Percentiles rank a stretch among this genome's conserved stretches.
Conservation (phyloP, 805 yeast genomes). For the Dipodascus geniculatus region DNA sequence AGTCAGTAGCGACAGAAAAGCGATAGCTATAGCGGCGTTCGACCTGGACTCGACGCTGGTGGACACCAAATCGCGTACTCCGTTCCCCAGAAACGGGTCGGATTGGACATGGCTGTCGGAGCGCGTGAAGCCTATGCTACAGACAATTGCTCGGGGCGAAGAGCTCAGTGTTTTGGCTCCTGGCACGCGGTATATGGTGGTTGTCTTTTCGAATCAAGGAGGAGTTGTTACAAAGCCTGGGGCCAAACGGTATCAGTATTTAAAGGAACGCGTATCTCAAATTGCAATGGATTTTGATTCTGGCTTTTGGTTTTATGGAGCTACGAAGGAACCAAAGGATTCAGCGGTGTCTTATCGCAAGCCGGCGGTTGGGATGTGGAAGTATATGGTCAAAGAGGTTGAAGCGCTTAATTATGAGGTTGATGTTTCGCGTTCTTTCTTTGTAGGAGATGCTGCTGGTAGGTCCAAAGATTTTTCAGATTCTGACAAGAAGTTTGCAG, state of each 20-base stretch:
- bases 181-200: conserved; percentile 31
- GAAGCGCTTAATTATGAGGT: conserved; percentile 19
- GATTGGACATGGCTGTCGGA: conserved; percentile 65
- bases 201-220: conserved; percentile 82
- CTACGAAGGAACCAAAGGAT: conserved; percentile 40
- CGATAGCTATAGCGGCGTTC: conserved; percentile 47
- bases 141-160: not conserved
- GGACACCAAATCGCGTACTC: conserved; percentile 47
- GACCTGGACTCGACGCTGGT: conserved; percentile 80
- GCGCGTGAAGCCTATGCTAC: conserved; percentile 4
- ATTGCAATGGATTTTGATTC: conserved; percentile 21
- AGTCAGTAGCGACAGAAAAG: not conserved
- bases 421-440: conserved; percentile 40
- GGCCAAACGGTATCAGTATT: conserved; percentile 26
- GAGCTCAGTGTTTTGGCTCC: conserved; percentile 5
- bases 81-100: conserved; percentile 41
- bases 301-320: conserved; percentile 43
- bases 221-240: conserved; percentile 35
- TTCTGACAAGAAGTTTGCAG: conserved; percentile 63
- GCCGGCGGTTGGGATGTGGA: conserved; percentile 74
- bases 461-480: conserved; percentile 67
- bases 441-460: conserved; percentile 97
- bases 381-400: conserved; percentile 35
- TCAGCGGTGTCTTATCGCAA: conserved; percentile 35
- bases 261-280: conserved; percentile 21